Conservation (phyloP, 345 rosid species). For the Aurinia saxatilis region DNA sequence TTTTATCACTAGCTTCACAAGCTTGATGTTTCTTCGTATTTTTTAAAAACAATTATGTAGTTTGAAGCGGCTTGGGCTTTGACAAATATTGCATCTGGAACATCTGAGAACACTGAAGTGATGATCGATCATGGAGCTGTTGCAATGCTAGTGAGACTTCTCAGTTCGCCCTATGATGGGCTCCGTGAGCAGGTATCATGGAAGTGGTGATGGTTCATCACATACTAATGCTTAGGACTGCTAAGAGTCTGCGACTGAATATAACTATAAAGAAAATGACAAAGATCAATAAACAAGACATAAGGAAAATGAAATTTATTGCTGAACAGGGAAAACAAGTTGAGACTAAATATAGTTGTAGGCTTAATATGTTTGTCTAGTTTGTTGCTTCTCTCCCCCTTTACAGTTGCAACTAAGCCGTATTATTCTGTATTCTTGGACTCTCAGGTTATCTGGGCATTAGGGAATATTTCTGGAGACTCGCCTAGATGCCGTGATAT, state of each 20-base stretch:
- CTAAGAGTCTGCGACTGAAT: not conserved
- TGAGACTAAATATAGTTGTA: not conserved
- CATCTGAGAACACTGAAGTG: constrained; percentile 84
- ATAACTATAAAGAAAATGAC: not conserved
- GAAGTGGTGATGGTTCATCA: constrained; percentile 1
- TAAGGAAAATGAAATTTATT: not conserved
- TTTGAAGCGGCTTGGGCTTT: constrained; percentile 93
- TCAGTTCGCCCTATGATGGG: constrained; percentile 57
- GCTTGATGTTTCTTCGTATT: not conserved
- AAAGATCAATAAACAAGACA: not conserved
- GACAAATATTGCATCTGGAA: constrained; percentile 85
- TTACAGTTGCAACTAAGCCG: constrained; percentile 1
- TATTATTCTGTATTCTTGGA: not conserved
- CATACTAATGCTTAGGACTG: not conserved
- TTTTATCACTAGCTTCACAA: not conserved
- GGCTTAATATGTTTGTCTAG: not conserved
- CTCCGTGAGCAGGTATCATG: constrained; percentile 75
- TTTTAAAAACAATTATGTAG: constrained; percentile 27
- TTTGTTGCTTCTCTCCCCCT: not conserved
- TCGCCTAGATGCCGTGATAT: constrained; percentile 35
- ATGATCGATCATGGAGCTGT: constrained; percentile 88
- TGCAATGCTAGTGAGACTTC: constrained; percentile 70
- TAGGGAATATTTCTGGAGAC: constrained; percentile 33
- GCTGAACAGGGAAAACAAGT: not conserved
- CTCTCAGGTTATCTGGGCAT: constrained; percentile 31